Evolutionary conservation across 768 basidiomycete species (phyloP).

Genomic region (Coprinopsis marcescibilis): DNA sequence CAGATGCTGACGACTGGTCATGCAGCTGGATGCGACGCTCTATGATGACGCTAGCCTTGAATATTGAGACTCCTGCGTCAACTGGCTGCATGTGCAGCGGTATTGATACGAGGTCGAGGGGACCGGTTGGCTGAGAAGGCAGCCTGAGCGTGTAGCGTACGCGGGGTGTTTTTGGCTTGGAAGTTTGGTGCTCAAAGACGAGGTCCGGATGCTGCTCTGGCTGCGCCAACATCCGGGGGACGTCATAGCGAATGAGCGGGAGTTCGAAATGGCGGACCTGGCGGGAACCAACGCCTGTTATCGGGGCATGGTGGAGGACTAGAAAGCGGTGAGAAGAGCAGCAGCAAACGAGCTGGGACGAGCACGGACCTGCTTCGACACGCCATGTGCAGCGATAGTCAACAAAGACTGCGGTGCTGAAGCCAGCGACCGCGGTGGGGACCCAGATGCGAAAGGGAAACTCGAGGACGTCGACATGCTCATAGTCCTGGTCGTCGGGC

Average conservation of each 20-base stretch:
- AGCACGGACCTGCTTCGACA: slow-evolving; percentile 67
- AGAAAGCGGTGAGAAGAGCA: slow-evolving; percentile 15
- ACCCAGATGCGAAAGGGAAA: slow-evolving; percentile 66
- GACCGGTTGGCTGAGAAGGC: slow-evolving; percentile 59
- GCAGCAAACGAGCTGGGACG: slow-evolving; percentile 10
- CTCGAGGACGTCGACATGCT: slow-evolving; percentile 59
- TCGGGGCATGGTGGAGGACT: slow-evolving; percentile 67
- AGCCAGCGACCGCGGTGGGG: slow-evolving; percentile 56
- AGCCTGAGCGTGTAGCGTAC: slow-evolving; percentile 55
- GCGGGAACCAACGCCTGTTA: slow-evolving; percentile 60
- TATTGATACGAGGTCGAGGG: slow-evolving; percentile 65
- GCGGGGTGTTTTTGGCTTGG: slow-evolving; percentile 50
- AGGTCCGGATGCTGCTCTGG: slow-evolving; percentile 33
- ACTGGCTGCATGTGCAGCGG: slow-evolving; percentile 56
- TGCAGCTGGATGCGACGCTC: slow-evolving; percentile 67
- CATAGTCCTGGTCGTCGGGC: slow-evolving; percentile 49
- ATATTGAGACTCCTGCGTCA: slow-evolving; percentile 52
- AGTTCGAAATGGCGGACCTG: slow-evolving; percentile 69
- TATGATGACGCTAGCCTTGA: slow-evolving; percentile 57
- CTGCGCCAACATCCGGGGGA: slow-evolving; percentile 37
- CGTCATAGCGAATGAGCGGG: slow-evolving; percentile 64
- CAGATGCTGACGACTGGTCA: slow-evolving; percentile 23
- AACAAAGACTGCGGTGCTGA: slow-evolving; percentile 66
- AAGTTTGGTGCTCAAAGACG: slow-evolving; percentile 35
- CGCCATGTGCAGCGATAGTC: slow-evolving; percentile 81